Evolutionary conservation across 2,329 filamentous ascomycete genomes (phyloP).

Genomic region (Laburnicola sp.): DNA sequence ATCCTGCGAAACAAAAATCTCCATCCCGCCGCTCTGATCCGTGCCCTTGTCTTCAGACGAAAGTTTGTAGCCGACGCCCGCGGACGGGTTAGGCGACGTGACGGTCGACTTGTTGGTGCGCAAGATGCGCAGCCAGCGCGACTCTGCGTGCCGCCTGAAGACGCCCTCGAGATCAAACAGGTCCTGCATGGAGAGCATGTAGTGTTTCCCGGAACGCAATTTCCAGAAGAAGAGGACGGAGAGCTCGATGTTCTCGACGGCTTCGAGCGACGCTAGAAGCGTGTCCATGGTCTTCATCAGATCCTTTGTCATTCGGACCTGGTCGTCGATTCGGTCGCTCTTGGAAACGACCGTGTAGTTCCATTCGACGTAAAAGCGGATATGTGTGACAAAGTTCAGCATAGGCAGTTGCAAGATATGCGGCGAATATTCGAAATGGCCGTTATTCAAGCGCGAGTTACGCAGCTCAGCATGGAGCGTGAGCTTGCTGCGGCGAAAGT

Average conservation of each 20-base stretch:
- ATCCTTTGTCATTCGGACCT: constrained; percentile 36
- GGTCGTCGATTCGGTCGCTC: constrained; percentile 30
- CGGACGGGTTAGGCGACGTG: constrained; percentile 25
- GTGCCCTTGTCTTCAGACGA: constrained; percentile 37
- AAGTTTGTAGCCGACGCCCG: constrained; percentile 42
- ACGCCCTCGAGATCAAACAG: constrained; percentile 42
- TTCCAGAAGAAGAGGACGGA: constrained; percentile 43
- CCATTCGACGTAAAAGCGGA: constrained; percentile 43
- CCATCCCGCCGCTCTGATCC: constrained; percentile 42
- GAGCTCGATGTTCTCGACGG: constrained; percentile 36
- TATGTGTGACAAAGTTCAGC: constrained; percentile 32
- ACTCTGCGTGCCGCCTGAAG: constrained; percentile 39
- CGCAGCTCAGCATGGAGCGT: constrained; percentile 41
- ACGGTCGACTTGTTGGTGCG: constrained; percentile 25
- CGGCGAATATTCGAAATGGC: constrained; percentile 40
- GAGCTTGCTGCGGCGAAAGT: constrained; percentile 34
- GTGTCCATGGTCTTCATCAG: constrained; percentile 39
- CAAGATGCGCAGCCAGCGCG: constrained; percentile 35
- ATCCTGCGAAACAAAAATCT: constrained; percentile 39
- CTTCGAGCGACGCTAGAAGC: constrained; percentile 27
- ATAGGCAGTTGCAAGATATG: constrained; percentile 38
- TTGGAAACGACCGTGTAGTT: constrained; percentile 34
- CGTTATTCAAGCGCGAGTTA: constrained; percentile 34
- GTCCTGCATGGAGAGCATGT: constrained; percentile 41
- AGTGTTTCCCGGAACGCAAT: constrained; percentile 36